Conservation (phyloP, 805 yeast species). For the Candida piceae region DNA sequence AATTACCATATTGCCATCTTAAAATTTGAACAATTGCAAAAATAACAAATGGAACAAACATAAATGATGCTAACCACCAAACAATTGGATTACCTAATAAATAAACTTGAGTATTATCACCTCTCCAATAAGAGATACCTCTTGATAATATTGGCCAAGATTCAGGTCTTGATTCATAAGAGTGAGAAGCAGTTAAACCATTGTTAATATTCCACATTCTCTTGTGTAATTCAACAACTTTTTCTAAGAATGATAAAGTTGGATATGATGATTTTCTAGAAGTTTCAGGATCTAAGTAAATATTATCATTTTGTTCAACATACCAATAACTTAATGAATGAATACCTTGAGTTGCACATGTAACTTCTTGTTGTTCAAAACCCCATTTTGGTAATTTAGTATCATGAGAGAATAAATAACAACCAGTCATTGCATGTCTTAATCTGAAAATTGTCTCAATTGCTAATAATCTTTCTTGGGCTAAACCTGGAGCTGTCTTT, state of each 20-base stretch:
- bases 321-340: slow-evolving; percentile 63
- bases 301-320: slow-evolving; percentile 63
- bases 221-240: slow-evolving; percentile 60
- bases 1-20: slow-evolving; percentile 58
- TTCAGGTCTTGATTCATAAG: slow-evolving; percentile 65
- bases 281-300: slow-evolving; percentile 34
- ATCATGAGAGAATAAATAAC: slow-evolving; percentile 71
- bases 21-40: slow-evolving; percentile 43
- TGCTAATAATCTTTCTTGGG: slow-evolving; percentile 56
- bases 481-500: slow-evolving; percentile 43
- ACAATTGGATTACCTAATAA: slow-evolving; percentile 72
- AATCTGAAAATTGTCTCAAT: slow-evolving; percentile 67
- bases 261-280: slow-evolving; percentile 51
- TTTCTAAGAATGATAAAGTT: slow-evolving; percentile 48
- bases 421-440: slow-evolving; percentile 75
- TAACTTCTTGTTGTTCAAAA: slow-evolving; percentile 78
- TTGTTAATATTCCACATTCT: slow-evolving; percentile 76
- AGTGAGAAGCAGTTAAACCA: slow-evolving; percentile 63
- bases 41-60: slow-evolving; percentile 45
- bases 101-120: slow-evolving; percentile 50
- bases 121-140: slow-evolving; percentile 81
- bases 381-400: slow-evolving; percentile 80
- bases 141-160: slow-evolving; percentile 72
- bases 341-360: slow-evolving; percentile 69
- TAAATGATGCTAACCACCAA: slow-evolving; percentile 67